Percentiles rank a stretch among this genome's conserved stretches.
phyloP scores from a whole-genome alignment of 108 stramenopile species.

The Stephanodiscus triporus region DNA sequence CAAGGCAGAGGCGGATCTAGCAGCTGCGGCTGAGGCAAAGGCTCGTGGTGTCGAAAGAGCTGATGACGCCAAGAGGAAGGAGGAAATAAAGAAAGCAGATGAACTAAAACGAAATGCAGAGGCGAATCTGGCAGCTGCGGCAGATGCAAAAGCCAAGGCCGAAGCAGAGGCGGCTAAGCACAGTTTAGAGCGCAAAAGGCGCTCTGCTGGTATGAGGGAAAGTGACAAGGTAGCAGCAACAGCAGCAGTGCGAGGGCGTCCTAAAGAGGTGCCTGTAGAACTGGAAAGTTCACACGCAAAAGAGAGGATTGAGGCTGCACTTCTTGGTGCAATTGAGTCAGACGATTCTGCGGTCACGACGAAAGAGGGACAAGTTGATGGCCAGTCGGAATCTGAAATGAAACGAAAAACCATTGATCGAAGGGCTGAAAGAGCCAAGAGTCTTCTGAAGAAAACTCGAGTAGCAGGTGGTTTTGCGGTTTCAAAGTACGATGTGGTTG shows the following conservation, averaged over 20 bases:
- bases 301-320: slow-evolving; percentile 8
- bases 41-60: neutral
- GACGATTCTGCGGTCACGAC: neutral
- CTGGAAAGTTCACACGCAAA: neutral
- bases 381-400: neutral
- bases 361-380: neutral
- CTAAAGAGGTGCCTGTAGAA: slow-evolving; percentile 1
- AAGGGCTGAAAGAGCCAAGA: slow-evolving; percentile 2
- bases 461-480: neutral
- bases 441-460: slow-evolving; percentile 5
- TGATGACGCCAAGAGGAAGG: neutral
- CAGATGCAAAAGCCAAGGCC: slow-evolving; percentile 7
- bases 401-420: neutral
- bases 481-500: slow-evolving; percentile 5
- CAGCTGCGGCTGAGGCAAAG: slow-evolving; percentile 9
- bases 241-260: neutral
- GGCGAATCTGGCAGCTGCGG: slow-evolving; percentile 7
- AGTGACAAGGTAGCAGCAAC: neutral
- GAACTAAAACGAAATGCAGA: slow-evolving; percentile 10
- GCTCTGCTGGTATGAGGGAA: neutral
- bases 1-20: slow-evolving; percentile 9
- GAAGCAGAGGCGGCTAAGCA: slow-evolving; percentile 5
- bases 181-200: neutral
- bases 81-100: slow-evolving; percentile 9
- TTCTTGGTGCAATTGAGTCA: slow-evolving; percentile 1